A percentile compares a stretch with the other conserved stretches of the same genome.
These are phyloP conservation scores for Adansonia rubrostipa DNA, from an alignment of 441 rosid species.

Conservation along the genomic window DNA sequence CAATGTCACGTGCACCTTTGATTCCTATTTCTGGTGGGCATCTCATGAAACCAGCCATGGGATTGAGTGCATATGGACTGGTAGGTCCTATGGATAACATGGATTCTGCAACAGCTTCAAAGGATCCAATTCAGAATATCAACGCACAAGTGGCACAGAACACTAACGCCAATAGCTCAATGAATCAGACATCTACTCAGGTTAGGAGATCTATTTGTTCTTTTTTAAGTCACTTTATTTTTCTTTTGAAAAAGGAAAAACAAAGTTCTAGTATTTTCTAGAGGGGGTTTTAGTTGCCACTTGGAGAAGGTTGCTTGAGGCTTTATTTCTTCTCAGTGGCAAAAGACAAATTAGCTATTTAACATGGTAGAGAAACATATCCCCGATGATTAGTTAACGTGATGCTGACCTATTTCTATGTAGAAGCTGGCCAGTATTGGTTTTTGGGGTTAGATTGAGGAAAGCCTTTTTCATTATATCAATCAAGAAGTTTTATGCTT, in stretches of 20 bases:
- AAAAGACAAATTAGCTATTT: neutral
- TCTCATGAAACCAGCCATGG: slow-evolving; percentile 41
- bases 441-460: slow-evolving; percentile 11
- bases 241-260: neutral
- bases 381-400: neutral
- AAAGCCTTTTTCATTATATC: neutral
- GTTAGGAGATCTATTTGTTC: slow-evolving; percentile 43
- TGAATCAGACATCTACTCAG: slow-evolving; percentile 54
- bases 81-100: slow-evolving; percentile 43
- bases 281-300: slow-evolving; percentile 19
- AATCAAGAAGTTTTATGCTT: neutral
- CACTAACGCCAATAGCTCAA: slow-evolving; percentile 32
- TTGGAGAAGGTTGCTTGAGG: slow-evolving; percentile 11
- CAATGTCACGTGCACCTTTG: slow-evolving; percentile 48
- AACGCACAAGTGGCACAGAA: slow-evolving; percentile 33
- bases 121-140: slow-evolving; percentile 45
- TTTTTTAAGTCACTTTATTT: slow-evolving; percentile 17
- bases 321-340: neutral
- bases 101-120: slow-evolving; percentile 48
- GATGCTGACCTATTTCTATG: neutral
- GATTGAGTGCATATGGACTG: slow-evolving; percentile 33
- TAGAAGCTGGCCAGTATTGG: neutral
- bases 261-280: neutral
- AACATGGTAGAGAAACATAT: neutral
- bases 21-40: slow-evolving; percentile 56